These are phyloP conservation scores for Colletotrichum sp. DNA, from an alignment of 2,329 filamentous ascomycete genomes.

Conservation along the genomic window DNA sequence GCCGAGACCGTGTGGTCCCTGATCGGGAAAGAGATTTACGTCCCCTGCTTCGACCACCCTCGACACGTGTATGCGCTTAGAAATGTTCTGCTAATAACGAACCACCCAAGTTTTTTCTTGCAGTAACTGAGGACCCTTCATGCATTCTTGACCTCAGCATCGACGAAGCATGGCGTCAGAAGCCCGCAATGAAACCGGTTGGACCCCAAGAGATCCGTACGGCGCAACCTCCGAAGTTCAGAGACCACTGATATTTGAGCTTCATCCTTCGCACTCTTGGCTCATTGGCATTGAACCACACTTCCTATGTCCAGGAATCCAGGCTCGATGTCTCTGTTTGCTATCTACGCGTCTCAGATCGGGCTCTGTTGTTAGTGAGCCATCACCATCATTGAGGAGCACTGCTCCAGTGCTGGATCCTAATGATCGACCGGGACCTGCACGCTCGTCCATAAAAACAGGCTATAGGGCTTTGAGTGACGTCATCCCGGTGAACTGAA, in stretches of 20 bases:
- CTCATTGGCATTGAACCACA: background rate
- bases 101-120: background rate
- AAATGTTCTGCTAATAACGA: background rate
- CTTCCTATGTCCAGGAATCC: background rate
- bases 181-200: background rate
- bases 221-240: background rate
- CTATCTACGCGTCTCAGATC: background rate
- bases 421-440: slow-evolving; percentile 6
- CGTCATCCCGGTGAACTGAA: background rate
- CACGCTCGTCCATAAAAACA: background rate
- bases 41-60: background rate
- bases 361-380: background rate
- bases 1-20: background rate
- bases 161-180: background rate
- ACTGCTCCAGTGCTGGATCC: background rate
- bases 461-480: slow-evolving; percentile 2
- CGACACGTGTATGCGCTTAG: slow-evolving; percentile 4
- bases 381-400: background rate
- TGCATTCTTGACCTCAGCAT: background rate
- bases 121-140: background rate
- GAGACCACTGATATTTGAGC: background rate
- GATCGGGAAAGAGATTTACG: slow-evolving; percentile 12
- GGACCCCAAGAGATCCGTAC: background rate
- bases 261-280: background rate
- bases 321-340: background rate